Base-by-base conservation (phyloP, 164 flowering plant genomes). In the Chimonanthus salicifolius region DNA sequence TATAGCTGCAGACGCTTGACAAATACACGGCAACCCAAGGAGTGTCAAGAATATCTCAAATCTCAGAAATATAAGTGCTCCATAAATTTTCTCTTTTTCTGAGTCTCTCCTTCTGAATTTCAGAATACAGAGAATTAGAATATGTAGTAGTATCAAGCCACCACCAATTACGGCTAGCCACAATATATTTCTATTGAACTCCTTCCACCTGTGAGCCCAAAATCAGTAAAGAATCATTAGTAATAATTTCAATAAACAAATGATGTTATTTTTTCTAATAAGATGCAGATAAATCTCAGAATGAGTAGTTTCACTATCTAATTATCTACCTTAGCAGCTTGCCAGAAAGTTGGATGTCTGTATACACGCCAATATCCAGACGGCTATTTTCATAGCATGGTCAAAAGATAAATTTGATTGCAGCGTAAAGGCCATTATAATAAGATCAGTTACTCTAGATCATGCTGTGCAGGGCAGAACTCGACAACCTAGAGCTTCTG, bases 91-190 rank as follows among this genome's bases (percentile, higher is more conserved):
- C 44, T 75, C 79, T 73, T 81, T 85, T 70, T 79, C 82, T 65
- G 81, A 69, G 63, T 44, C 75, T 47, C 67, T 81, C 76, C 83
- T 84, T 79, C 77, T 82, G 51, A 85, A 77, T 73, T 82, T 88
- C 9, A 95, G 66, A 49, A 87, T 76, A 47, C 82, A 44, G 8
- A 88, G 78, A 51, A 92, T 49, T 46, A 91, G 47, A 58, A 68
- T 74, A 80, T 92, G 99, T 66, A 91, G 79, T 63, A 95, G 64
- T 46, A 89, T 68, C 79, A 91, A 85, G 78, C 91, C 80, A 64
- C 94, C 94, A 58, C 86, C 81, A 67, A 90, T 83, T 16, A 88
- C 81, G 20, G 89, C 99, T 79, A 95, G 71, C 99, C 99, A 95
- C 83, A 95, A 91, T 90, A 95, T 88, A 84, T 87, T 86, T 79